Evolutionary conservation across 805 yeast genomes (phyloP).

Genomic region (Myxozyma lipomycoides): DNA sequence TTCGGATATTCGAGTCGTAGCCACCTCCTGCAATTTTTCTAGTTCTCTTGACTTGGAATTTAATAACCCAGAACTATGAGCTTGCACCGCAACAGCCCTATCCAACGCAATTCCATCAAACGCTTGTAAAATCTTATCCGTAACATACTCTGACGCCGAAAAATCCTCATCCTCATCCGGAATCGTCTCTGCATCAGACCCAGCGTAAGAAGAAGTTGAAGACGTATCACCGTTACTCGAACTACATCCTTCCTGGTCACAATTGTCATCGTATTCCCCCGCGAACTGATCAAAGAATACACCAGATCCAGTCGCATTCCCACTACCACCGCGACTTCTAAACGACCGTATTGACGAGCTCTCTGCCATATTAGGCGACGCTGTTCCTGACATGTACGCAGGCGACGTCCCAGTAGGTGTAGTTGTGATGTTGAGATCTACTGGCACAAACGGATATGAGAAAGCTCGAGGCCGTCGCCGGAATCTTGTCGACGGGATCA

Average conservation of each 20-base stretch:
- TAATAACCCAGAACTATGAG: slow-evolving; percentile 24
- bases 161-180: slow-evolving; percentile 21
- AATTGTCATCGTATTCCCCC: not conserved
- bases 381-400: slow-evolving; percentile 6
- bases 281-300: not conserved
- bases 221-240: slow-evolving; percentile 10
- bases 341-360: slow-evolving; percentile 17
- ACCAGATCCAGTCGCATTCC: slow-evolving; percentile 1
- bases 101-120: slow-evolving; percentile 24
- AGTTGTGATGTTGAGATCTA: slow-evolving; percentile 10
- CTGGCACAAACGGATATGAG: slow-evolving; percentile 21
- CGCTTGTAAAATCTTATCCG: slow-evolving; percentile 23
- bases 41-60: slow-evolving; percentile 22
- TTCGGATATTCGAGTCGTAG: slow-evolving; percentile 11
- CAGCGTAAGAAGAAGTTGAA: slow-evolving; percentile 27
- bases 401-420: slow-evolving; percentile 8
- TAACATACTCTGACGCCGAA: slow-evolving; percentile 19
- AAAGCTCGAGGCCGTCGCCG: slow-evolving; percentile 24
- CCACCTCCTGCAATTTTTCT: slow-evolving; percentile 20
- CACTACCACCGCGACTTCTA: slow-evolving; percentile 16
- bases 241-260: not conserved
- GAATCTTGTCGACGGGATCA: not conserved
- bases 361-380: slow-evolving; percentile 9
- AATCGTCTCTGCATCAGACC: slow-evolving; percentile 24
- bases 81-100: slow-evolving; percentile 25